Evolutionary conservation across 257 asterid genomes (phyloP), one percentile per base, ranked within the genome.

Genomic region (Prunella vulgaris): DNA sequence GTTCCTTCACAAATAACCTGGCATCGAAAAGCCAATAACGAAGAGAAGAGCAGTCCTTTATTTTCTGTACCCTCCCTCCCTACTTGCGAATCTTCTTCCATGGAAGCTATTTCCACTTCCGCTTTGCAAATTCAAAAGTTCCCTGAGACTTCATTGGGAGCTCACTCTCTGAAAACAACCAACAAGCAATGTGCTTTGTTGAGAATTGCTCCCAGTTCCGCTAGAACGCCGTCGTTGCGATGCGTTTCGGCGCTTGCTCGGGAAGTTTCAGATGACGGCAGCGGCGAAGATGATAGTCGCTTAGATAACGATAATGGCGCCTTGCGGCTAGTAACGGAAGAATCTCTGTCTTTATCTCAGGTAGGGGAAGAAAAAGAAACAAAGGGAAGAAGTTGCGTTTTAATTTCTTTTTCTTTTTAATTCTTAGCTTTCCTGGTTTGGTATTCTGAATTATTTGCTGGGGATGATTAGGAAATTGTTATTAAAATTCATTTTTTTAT

Each of bases 61-160:
- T 15, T 44, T 59, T 77, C 84, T 20, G 72, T 69, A 33, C 12
- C 67, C 2, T 67, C 48, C 51, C 85, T 22, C 71, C 58, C 38
- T 46, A 9, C 17, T 0, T n/a, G 68, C 62, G 67, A 60, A 5
- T 73, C 82, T 33, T 56, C 56, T 61, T 52, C 86, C 64, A 79
- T 84, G 88, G 96, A 91, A 68, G 86, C 93, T 44, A 78, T 85
- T 38, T 73, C 92, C 6, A 54, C 81, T 72, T 76, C 87, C 44
- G 64, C 73, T 60, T 72, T 74, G 33, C 87, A 78, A 32, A 38
- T 77, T 48, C 78, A 86, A 65, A 80, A 74, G 64, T 78, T 81
- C 20, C 17, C 86, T 1, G 85, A 78, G 7, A 53, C 30, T 28
- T 63, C 82, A 0, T 18, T 66, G 44, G 65, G 74, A 5, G 27